A percentile compares a stretch with the other conserved stretches of the same genome.
phyloP scores from a whole-genome alignment of 495 filamentous ascomycete genomes.

The Penicillium argentinense region DNA sequence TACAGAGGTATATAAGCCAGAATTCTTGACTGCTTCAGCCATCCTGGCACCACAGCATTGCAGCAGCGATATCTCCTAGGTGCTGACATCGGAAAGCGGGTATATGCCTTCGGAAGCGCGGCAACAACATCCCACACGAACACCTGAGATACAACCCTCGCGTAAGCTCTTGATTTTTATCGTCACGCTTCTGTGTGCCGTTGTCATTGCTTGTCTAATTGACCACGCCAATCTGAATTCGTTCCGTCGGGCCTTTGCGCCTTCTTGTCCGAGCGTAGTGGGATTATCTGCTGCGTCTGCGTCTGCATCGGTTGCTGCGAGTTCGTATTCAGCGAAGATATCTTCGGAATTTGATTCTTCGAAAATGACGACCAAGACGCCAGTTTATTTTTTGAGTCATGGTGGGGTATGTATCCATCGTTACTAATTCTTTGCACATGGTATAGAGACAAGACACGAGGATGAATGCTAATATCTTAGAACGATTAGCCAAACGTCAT shows the following conservation, averaged over 20 bases:
- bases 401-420: conserved; percentile 59
- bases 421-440: neutral
- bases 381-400: conserved; percentile 79
- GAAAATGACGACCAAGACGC: conserved; percentile 50
- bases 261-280: conserved; percentile 12
- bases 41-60: no score
- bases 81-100: no score
- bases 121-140: conserved; percentile 1
- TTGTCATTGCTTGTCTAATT: conserved; percentile 16
- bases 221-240: conserved; percentile 35
- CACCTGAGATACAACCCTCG: neutral
- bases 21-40: no score
- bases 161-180: conserved; percentile 8
- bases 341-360: neutral
- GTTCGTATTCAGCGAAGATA: neutral
- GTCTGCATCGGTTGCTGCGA: conserved; percentile 6
- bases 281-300: conserved; percentile 4
- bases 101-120: conserved; percentile 28
- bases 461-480: neutral
- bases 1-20: no score
- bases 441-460: conserved; percentile 1
- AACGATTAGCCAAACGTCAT: conserved; percentile 65
- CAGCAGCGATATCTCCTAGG: no score
- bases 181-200: conserved; percentile 15
- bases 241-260: conserved; percentile 27